Evolutionary conservation across 164 flowering plant genomes (phyloP), one percentile per base, ranked within the genome.

Genomic region (Malania oleifera): DNA sequence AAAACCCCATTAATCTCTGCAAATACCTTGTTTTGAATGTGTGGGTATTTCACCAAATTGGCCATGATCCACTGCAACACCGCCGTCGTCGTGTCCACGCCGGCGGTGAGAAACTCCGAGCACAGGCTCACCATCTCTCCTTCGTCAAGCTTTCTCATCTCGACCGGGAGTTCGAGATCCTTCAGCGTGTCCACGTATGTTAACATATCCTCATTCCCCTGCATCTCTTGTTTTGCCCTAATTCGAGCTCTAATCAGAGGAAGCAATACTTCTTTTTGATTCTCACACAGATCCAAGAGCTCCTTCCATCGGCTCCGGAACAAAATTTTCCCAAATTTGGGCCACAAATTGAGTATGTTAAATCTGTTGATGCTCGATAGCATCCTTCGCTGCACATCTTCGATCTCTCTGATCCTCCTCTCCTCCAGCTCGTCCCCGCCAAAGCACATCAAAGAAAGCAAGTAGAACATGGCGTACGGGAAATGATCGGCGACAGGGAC

Each of bases 61-160:
- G 80, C 82, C 80, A 78, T 64, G 22, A 67, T 57, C 80, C 70
- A 65, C 5, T 73, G 65, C 28, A 73, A 20, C 1, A 67, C 57
- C 3, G 70, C 55, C 2, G 67, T 24, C 1, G 76, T 73, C 2
- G 76, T 65, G 53, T 73, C 73, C 7, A 67, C 54, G 19, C 76
- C 76, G 0, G 54, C 76, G 15, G 43, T 50, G 22, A 73, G 64
- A n/a, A 73, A 59, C 52, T 73, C 76, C 0, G 61, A 61, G 56
- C 76, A 68, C 11, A 73, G 56, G 41, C 57, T 49, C 38, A 68
- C 60, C 13, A 63, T 56, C 40, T 66, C 68, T 0, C 22, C 64
- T 4, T 69, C 68, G 1, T 35, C 37, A 2, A 73, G 57, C 56
- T 63, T 66, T n/a, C 77, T 37, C 9, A 17, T 43, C 46, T 43